Evolutionary conservation across 192 early-diverging fungal species (phyloP).

Genomic region (Umbelopsis ramanniana): DNA sequence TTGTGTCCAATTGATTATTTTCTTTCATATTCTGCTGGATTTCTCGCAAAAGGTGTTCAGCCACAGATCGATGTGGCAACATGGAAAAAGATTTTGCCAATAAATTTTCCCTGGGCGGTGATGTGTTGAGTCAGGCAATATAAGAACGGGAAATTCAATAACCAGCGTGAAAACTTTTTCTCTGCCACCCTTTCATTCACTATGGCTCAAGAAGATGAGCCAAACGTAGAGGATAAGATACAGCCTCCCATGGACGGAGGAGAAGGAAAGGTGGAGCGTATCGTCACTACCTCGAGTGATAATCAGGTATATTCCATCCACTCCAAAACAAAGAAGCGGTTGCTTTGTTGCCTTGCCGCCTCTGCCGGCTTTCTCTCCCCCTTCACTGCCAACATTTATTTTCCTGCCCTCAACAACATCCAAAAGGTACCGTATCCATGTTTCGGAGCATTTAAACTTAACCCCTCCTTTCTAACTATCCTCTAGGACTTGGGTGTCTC

Average conservation of each 20-base stretch:
- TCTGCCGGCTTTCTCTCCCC: slow-evolving; percentile 18
- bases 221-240: background rate
- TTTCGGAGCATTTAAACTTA: no score
- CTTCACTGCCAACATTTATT: slow-evolving; percentile 30
- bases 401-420: slow-evolving; percentile 26
- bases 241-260: background rate
- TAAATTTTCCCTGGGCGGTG: background rate
- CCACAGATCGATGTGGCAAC: no score
- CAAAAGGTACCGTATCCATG: background rate
- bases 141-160: background rate
- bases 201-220: background rate
- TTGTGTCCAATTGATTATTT: no score
- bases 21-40: no score
- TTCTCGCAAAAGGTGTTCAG: no score
- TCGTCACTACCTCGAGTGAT: background rate
- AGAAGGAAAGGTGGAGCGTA: background rate
- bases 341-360: background rate
- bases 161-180: background rate
- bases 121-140: background rate
- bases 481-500: slow-evolving; percentile 34
- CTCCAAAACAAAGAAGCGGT: background rate
- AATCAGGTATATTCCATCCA: slow-evolving; percentile 1
- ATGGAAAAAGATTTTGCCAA: slow-evolving; percentile 8
- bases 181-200: background rate
- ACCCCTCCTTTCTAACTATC: no score